Evolutionary conservation across 352 stramenopile genomes (phyloP).

Genomic region (Phytophthora kernoviae): DNA sequence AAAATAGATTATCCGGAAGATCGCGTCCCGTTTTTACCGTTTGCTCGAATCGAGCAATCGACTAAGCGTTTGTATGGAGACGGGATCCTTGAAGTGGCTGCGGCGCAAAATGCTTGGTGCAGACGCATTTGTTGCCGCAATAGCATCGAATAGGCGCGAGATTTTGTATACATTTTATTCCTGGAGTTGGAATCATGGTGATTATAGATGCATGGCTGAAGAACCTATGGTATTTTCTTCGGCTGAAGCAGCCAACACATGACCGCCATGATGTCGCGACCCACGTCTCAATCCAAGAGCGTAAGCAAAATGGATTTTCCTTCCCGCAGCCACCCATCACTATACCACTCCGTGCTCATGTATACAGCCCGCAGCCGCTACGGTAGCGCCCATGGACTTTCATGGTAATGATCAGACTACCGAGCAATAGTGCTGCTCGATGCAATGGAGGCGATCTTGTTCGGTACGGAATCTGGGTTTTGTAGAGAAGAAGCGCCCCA

Average conservation of each 20-base stretch:
- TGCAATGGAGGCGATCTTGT: background rate
- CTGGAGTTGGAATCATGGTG: background rate
- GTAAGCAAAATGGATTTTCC: conserved; percentile 30
- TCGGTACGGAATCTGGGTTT: background rate
- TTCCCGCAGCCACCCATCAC: conserved; percentile 10
- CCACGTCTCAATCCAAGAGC: background rate
- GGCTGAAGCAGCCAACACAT: background rate
- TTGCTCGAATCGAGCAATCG: conserved; percentile 27
- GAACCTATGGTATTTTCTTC: background rate
- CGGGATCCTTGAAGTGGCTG: too few species aligned
- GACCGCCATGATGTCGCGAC: conserved; percentile 7
- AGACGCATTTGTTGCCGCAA: conserved; percentile 1
- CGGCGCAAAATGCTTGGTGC: background rate
- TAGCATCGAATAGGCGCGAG: background rate
- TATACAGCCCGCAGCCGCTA: background rate
- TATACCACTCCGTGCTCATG: too few species aligned
- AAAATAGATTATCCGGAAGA: background rate
- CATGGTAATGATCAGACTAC: too few species aligned
- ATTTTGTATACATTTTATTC: background rate
- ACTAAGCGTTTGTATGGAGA: too few species aligned
- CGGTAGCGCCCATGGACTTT: too few species aligned
- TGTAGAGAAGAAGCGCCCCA: too few species aligned
- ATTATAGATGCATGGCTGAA: background rate
- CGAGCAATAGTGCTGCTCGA: background rate
- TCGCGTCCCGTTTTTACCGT: conserved; percentile 22